phyloP scores from a whole-genome alignment of 2,329 filamentous ascomycete genomes.

The Fusarium sp. region DNA sequence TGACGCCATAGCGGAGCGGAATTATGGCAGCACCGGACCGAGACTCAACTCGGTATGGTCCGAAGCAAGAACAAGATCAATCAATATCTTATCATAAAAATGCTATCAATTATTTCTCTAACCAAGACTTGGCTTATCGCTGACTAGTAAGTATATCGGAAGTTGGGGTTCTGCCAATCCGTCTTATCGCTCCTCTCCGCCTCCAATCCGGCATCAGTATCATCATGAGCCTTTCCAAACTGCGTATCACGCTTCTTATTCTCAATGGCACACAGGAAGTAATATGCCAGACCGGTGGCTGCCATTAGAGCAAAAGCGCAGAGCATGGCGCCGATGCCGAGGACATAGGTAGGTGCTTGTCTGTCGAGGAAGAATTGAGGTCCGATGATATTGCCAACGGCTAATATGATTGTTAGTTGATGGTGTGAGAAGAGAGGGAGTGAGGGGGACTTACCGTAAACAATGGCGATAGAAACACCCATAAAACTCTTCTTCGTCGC shows the following conservation, averaged over 20 bases:
- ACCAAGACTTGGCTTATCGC: rapidly evolving
- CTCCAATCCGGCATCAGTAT: slow-evolving; percentile 7
- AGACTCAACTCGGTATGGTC: not conserved
- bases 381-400: slow-evolving; percentile 48
- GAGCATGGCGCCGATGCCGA: slow-evolving; percentile 47
- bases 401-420: no score
- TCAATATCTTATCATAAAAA: not conserved
- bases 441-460: slow-evolving; percentile 47
- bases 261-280: slow-evolving; percentile 36
- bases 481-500: slow-evolving; percentile 50
- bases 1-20: slow-evolving; percentile 5
- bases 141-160: slow-evolving; percentile 29
- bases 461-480: slow-evolving; percentile 45
- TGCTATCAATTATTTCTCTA: not conserved
- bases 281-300: slow-evolving; percentile 36
- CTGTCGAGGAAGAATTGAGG: slow-evolving; percentile 46
- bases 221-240: slow-evolving; percentile 18
- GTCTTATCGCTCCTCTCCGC: slow-evolving; percentile 26
- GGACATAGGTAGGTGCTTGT: slow-evolving; percentile 46
- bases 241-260: slow-evolving; percentile 38
- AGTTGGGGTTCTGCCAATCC: slow-evolving; percentile 35
- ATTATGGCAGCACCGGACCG: not conserved
- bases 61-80: rapidly evolving
- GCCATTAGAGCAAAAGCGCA: slow-evolving; percentile 46
- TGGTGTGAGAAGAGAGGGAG: no score